phyloP scores from a whole-genome alignment of 805 yeast genomes.

The Saccharomycopsis schoenii region DNA sequence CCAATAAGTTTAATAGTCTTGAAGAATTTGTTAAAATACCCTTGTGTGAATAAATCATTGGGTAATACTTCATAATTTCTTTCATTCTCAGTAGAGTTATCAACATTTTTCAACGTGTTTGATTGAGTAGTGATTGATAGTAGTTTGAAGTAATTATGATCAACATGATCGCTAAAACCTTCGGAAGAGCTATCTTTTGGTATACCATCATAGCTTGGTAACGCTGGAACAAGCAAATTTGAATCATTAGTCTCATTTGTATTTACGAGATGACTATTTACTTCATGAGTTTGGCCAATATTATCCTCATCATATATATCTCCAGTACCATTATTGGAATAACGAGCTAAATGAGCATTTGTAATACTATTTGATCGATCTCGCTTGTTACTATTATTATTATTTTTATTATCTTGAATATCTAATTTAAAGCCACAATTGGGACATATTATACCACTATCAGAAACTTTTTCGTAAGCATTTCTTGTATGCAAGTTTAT shows the following conservation, averaged over 20 bases:
- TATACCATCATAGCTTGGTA: neutral
- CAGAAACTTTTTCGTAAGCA: neutral
- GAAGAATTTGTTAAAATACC: slow-evolving; percentile 71
- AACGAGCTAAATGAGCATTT: neutral
- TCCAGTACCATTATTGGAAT: neutral
- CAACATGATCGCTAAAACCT: slow-evolving; percentile 3
- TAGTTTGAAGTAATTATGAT: slow-evolving; percentile 16
- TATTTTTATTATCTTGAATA: neutral
- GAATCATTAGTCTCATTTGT: neutral
- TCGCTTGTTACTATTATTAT: neutral
- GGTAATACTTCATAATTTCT: slow-evolving; percentile 27
- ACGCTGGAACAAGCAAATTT: neutral
- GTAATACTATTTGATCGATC: neutral
- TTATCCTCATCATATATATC: neutral
- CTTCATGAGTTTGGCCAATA: neutral
- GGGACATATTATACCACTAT: neutral
- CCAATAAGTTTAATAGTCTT: slow-evolving; percentile 53
- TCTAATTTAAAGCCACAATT: neutral
- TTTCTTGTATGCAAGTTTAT: neutral
- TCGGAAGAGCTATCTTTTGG: neutral
- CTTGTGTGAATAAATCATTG: slow-evolving; percentile 60
- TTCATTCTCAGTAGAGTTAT: neutral
- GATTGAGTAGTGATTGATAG: slow-evolving; percentile 6
- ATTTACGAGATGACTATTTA: neutral
- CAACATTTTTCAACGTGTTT: slow-evolving; percentile 1